Conservation (phyloP, 768 basidiomycete species). For the Daedaleopsis nitida region DNA sequence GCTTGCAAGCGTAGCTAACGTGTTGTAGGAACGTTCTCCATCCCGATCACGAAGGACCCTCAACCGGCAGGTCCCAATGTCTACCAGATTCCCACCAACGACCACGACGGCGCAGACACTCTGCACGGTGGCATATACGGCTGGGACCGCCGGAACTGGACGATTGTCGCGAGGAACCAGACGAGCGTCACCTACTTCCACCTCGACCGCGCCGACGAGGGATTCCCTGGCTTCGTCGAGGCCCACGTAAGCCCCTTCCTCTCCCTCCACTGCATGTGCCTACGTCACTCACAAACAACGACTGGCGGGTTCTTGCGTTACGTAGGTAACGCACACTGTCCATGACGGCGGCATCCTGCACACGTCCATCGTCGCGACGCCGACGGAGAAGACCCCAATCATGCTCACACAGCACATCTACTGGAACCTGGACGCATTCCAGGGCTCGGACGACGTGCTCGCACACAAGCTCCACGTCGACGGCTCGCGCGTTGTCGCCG, state of each 20-base stretch:
- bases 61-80: constrained; percentile 45
- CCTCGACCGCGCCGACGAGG: constrained; percentile 53
- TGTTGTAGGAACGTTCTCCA: constrained; percentile 51
- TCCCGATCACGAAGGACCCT: constrained; percentile 50
- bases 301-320: too few relatives aligned
- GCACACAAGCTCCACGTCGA: constrained; percentile 30
- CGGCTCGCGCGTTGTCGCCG: constrained; percentile 37
- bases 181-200: constrained; percentile 56
- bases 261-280: too few relatives aligned
- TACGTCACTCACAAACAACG: not conserved
- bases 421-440: constrained; percentile 58
- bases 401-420: constrained; percentile 60
- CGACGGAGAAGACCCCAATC: constrained; percentile 55
- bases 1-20: not conserved
- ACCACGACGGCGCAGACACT: constrained; percentile 52
- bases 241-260: constrained; percentile 7
- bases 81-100: constrained; percentile 53
- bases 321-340: constrained; percentile 51
- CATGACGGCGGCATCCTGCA: constrained; percentile 44
- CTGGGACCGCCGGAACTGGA: constrained; percentile 63
- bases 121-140: constrained; percentile 59
- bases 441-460: constrained; percentile 38
- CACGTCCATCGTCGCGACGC: constrained; percentile 46
- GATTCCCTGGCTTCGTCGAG: constrained; percentile 34
- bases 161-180: constrained; percentile 40